Percentiles rank a stretch among this genome's conserved stretches.
Evolutionary conservation across 1,139 yeast genomes (phyloP).

Genomic region (Maudiozyma humilis): DNA sequence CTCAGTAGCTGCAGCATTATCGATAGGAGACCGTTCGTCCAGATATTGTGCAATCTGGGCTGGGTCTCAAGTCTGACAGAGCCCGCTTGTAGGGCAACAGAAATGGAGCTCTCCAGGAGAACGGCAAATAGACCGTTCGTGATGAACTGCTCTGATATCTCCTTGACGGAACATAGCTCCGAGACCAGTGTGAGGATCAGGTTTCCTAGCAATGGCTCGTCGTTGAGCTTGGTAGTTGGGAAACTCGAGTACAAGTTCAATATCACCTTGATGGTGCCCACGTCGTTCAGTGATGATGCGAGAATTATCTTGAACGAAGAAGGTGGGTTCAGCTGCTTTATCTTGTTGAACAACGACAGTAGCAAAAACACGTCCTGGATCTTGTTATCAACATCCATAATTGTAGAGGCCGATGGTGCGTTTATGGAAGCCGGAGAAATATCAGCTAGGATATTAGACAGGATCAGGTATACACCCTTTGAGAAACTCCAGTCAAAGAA

Average conservation of each 20-base stretch:
- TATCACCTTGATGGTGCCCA: constrained; percentile 56
- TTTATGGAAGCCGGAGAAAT: constrained; percentile 21
- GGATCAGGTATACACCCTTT: constrained; percentile 47
- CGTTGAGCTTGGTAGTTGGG: constrained; percentile 50
- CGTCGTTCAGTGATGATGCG: constrained; percentile 46
- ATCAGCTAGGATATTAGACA: constrained; percentile 52
- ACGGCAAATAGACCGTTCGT: constrained; percentile 60
- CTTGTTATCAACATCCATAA: constrained; percentile 33
- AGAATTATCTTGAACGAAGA: constrained; percentile 43
- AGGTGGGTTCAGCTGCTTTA: constrained; percentile 46
- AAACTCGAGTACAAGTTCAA: constrained; percentile 62
- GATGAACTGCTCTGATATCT: constrained; percentile 60
- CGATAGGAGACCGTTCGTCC: constrained; percentile 78
- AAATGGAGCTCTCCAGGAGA: constrained; percentile 66
- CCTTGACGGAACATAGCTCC: constrained; percentile 56
- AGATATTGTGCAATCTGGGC: constrained; percentile 58
- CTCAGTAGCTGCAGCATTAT: constrained; percentile 53
- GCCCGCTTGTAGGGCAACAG: constrained; percentile 60
- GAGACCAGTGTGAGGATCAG: constrained; percentile 59
- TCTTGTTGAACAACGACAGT: constrained; percentile 52
- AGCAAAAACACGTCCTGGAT: constrained; percentile 61
- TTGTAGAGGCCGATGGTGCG: neutral
- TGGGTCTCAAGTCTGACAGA: constrained; percentile 43
- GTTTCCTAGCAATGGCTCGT: constrained; percentile 66
- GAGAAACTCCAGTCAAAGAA: constrained; percentile 54